A percentile compares a stretch with the other conserved stretches of the same genome.
Evolutionary conservation across 2,329 filamentous ascomycete species (phyloP).

Genomic region (Bipolaris oryzae): DNA sequence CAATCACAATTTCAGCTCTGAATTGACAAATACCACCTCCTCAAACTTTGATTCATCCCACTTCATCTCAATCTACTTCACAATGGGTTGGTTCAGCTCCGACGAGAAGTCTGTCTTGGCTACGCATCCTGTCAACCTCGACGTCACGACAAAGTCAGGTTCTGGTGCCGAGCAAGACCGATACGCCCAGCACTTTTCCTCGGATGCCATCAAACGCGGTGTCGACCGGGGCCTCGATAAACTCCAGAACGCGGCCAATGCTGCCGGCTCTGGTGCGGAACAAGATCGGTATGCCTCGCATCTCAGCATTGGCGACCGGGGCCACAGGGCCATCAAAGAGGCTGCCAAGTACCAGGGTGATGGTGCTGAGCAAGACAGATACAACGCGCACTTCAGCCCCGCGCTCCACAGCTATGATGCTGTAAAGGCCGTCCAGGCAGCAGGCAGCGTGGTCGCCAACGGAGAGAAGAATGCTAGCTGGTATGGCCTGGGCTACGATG

Average conservation of each 20-base stretch:
- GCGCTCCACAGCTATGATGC: constrained; percentile 28
- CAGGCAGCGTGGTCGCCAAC: constrained; percentile 31
- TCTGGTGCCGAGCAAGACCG: constrained; percentile 44
- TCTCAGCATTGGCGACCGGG: constrained; percentile 22
- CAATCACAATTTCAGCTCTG: neutral
- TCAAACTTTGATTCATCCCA: neutral
- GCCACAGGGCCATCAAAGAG: constrained; percentile 18
- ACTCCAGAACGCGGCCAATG: constrained; percentile 22
- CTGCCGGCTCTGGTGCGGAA: constrained; percentile 28
- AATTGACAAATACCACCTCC: neutral
- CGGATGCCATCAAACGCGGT: constrained; percentile 27
- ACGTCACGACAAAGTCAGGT: constrained; percentile 32
- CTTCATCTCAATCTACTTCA: constrained; percentile 12
- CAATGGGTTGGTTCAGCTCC: constrained; percentile 36
- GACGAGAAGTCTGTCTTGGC: constrained; percentile 27
- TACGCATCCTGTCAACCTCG: constrained; percentile 30
- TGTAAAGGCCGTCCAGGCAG: constrained; percentile 33
- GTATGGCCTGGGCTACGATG: constrained; percentile 41
- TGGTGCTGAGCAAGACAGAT: constrained; percentile 43
- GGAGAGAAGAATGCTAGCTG: constrained; percentile 33
- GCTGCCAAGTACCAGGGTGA: constrained; percentile 30
- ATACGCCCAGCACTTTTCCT: constrained; percentile 36
- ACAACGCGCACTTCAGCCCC: constrained; percentile 37
- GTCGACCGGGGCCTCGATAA: constrained; percentile 29
- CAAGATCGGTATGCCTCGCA: constrained; percentile 35